Evolutionary conservation across 306 rosid species (phyloP), one percentile per base, ranked within the genome.

Genomic region (Cotoneaster glaucophyllus): DNA sequence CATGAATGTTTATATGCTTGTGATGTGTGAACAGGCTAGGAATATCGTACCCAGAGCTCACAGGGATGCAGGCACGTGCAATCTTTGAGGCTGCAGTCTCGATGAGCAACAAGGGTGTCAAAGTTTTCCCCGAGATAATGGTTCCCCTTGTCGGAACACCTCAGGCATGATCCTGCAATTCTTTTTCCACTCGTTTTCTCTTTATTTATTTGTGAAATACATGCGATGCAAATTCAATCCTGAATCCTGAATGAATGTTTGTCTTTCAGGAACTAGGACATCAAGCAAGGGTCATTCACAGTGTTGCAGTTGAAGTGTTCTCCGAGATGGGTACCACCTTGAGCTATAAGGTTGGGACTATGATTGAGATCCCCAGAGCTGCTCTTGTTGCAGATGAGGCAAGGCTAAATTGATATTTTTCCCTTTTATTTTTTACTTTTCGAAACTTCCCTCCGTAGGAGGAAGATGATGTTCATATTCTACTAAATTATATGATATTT

Each of bases 351-450:
- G 93, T 95, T 18, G 99, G 99, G 70, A 95, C 99, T 32, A 95
- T 95, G 99, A 95, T 92, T 57, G 99, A 95, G 89, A 86, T 95
- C 79, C 99, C 99, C 69, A 87, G 99, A 88, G 97, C 97, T 56
- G 96, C 97, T 50, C 84, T 92, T 12, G 81, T 95, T 83, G 99
- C 99, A 53, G 97, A 95, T 79, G 97, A 95, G 97, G 96, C 90
- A 62, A 39, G 19, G 52, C 24, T 43, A 69, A 25, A n/a, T 71
- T 50, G 44, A 17, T 53, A 22, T 37, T 15, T 73, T 57, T 39
- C 22, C 9, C 18, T 18, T 18, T 52, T 52, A 7, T 53, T 53
- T 7, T 53, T 0, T 39, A 39, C 43, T 39, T 39, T 39, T 2
- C 0, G 43, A 39, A 39, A 39, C 11, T 39, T 39, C 3, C 43